Evolutionary conservation across 2,329 filamentous ascomycete genomes (phyloP), one percentile per base, ranked within the genome.

Genomic region (Alternaria metachromatica): DNA sequence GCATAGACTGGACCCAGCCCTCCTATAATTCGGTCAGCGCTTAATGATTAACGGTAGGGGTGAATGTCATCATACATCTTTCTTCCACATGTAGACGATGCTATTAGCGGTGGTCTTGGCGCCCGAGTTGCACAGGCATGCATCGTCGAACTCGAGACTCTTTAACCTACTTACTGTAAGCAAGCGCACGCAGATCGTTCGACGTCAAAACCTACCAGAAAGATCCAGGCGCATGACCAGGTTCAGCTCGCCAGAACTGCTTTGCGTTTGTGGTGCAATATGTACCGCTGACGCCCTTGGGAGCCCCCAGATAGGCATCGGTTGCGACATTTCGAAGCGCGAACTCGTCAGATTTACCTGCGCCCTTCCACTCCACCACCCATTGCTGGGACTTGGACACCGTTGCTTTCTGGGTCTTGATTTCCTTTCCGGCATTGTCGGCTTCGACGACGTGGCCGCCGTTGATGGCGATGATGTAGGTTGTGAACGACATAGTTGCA

Each of bases 191-290:
- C 12, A 30, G 7, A 30, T 53, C 49, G 48, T 51, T 51, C 25
- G 15, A 51, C 26, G 25, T 30, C 28, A 41, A 53, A 30, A 41
- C 30, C 28, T 53, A 53, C 50, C 50, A 53, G 30, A 53, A 53
- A 30, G 50, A 53, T 53, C 50, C 50, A 41, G 50, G 50, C 50
- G 50, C 30, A 20, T 53, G 50, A 25, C 50, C 50, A 41, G 26
- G 50, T 18, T 53, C 50, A 28, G 50, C 50, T 53, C 50, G 50
- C 50, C 50, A 53, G 30, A 53, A 53, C 50, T 53, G 50, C 50
- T 53, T 53, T 53, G 18, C 28, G 50, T 41, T 41, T 41, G 50
- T 53, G 30, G 50, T 46, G 28, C 28, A 30, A 30, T 30, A 46
- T 46, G 44, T 46, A 46, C 44, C 44, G 15, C 44, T 46, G 13